Evolutionary conservation across 2,329 filamentous ascomycete species (phyloP).

Genomic region (Epichloe hybrida): DNA sequence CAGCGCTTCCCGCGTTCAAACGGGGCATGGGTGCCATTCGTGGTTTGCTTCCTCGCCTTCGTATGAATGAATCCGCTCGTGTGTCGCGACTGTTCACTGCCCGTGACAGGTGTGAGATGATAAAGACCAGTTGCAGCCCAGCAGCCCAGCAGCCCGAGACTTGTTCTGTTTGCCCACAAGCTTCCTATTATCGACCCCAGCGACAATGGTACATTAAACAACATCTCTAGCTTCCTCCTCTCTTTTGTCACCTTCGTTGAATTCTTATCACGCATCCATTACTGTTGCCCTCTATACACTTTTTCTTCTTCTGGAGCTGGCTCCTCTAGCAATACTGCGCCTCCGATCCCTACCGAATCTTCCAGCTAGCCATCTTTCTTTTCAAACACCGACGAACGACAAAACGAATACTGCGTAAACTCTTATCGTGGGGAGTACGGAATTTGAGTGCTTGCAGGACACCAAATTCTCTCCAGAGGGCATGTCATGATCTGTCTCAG

Average conservation of each 20-base stretch:
- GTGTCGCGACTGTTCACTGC: conserved; percentile 2
- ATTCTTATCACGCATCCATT: neutral
- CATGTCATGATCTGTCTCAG: neutral
- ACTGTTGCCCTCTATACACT: neutral
- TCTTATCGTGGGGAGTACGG: neutral
- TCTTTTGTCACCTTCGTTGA: neutral
- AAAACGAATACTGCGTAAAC: neutral
- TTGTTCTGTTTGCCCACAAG: neutral
- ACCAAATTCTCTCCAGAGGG: neutral
- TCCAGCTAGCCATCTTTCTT: neutral
- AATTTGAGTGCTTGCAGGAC: neutral
- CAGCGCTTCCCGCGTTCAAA: neutral
- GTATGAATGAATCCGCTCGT: neutral
- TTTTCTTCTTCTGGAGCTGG: neutral
- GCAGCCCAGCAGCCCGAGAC: neutral
- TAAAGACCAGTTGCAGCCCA: neutral
- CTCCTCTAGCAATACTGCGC: neutral
- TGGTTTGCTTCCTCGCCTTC: conserved; percentile 1
- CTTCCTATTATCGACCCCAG: neutral
- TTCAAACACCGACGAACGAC: neutral
- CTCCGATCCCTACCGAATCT: neutral
- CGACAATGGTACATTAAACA: conserved; percentile 1
- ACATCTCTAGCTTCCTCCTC: neutral
- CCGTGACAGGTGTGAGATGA: neutral
- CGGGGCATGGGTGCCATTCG: neutral